Percentiles rank a stretch among this genome's conserved stretches.
These are phyloP conservation scores for Athelia sp. DNA, from an alignment of 1,284 basidiomycete species.

Conservation along the genomic window DNA sequence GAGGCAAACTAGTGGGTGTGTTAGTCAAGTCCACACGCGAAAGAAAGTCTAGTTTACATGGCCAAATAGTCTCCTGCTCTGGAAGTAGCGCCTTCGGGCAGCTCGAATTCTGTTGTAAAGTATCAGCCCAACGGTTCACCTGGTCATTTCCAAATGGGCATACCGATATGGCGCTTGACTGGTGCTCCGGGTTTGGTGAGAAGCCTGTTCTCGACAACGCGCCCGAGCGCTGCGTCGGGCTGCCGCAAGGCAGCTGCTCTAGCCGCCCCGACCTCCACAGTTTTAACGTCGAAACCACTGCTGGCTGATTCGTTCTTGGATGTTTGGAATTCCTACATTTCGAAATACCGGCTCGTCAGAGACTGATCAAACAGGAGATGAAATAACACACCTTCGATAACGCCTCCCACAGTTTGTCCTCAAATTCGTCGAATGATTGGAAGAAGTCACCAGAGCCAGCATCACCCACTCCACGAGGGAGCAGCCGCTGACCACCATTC, in stretches of 20 bases:
- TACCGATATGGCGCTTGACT: conserved; percentile 40
- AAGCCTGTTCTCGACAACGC: conserved; percentile 33
- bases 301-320: conserved; percentile 13
- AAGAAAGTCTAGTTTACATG: conserved; percentile 29
- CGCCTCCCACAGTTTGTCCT: conserved; percentile 33
- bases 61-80: conserved; percentile 46
- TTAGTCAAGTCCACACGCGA: too few species aligned
- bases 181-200: conserved; percentile 34
- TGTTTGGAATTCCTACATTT: conserved; percentile 25
- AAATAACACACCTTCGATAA: conserved; percentile 24
- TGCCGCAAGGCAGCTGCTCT: conserved; percentile 34
- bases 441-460: conserved; percentile 40
- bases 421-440: conserved; percentile 41
- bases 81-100: conserved; percentile 37
- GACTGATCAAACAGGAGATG: too few species aligned
- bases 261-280: conserved; percentile 27
- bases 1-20: conserved; percentile 25
- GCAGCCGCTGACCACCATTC: conserved; percentile 35
- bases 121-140: neutral
- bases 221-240: conserved; percentile 32
- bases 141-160: neutral
- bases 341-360: too few species aligned
- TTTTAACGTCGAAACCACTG: conserved; percentile 27
- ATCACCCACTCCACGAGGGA: conserved; percentile 37
- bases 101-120: conserved; percentile 29